Evolutionary conservation across 495 filamentous ascomycete species (phyloP).

Genomic region (Lasiosphaeris hirsuta): DNA sequence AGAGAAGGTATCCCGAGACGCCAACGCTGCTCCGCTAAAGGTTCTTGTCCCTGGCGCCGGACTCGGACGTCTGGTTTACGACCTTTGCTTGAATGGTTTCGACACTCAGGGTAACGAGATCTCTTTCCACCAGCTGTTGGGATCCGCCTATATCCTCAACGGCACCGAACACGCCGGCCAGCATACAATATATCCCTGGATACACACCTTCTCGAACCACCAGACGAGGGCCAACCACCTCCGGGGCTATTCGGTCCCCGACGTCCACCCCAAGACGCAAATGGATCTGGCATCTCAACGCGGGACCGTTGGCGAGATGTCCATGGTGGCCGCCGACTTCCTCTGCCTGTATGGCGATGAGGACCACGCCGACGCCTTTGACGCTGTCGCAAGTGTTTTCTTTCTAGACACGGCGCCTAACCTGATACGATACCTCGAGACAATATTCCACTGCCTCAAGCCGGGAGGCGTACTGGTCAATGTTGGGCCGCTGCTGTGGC

Average conservation of each 20-base stretch:
- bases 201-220: constrained; percentile 78
- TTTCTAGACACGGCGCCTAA: constrained; percentile 98
- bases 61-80: constrained; percentile 81
- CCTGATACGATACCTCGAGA: constrained; percentile 80
- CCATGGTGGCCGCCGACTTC: constrained; percentile 85
- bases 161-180: constrained; percentile 36
- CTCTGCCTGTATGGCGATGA: constrained; percentile 65
- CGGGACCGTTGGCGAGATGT: constrained; percentile 59
- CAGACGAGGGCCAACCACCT: constrained; percentile 66
- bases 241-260: constrained; percentile 65
- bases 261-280: constrained; percentile 64
- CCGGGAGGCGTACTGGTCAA: constrained; percentile 83
- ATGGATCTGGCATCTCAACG: constrained; percentile 34
- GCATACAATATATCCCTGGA: constrained; percentile 77
- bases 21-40: constrained; percentile 43
- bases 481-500: constrained; percentile 87
- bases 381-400: constrained; percentile 85
- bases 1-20: constrained; percentile 44
- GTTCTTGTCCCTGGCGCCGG: constrained; percentile 90
- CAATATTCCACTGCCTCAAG: constrained; percentile 72
- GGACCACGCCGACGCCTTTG: constrained; percentile 58
- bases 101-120: constrained; percentile 89
- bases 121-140: constrained; percentile 87
- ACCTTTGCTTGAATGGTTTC: constrained; percentile 74
- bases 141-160: constrained; percentile 84